These are phyloP conservation scores for Claviceps purpurea DNA, from an alignment of 2,329 filamentous ascomycete species.

Conservation along the genomic window DNA sequence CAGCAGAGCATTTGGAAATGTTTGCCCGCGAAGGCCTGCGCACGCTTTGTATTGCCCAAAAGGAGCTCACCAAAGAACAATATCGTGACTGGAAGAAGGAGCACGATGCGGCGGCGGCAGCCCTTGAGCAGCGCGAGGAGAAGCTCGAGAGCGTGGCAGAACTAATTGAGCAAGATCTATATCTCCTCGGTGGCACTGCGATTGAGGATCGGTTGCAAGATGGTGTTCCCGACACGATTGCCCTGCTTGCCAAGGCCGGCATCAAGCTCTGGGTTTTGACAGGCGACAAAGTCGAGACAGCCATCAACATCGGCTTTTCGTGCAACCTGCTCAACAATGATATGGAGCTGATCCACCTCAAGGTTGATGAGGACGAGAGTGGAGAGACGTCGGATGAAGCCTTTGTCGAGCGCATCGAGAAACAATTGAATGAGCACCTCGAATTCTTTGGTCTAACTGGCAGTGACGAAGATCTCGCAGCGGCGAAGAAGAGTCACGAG, in stretches of 20 bases:
- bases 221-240: conserved; percentile 91
- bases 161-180: conserved; percentile 79
- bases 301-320: conserved; percentile 99
- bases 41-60: conserved; percentile 85
- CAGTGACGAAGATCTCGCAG: conserved; percentile 69
- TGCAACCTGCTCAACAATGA: conserved; percentile 96
- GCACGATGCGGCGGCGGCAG: conserved; percentile 74
- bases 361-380: conserved; percentile 61
- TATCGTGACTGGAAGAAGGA: conserved; percentile 76
- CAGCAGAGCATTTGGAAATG: conserved; percentile 90
- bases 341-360: conserved; percentile 90
- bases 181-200: conserved; percentile 80
- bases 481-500: conserved; percentile 70
- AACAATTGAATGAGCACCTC: conserved; percentile 63
- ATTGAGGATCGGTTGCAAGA: conserved; percentile 97
- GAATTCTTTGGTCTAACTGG: conserved; percentile 65
- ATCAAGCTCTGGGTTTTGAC: conserved; percentile 99
- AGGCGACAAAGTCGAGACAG: conserved; percentile 96
- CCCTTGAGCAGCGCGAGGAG: conserved; percentile 77
- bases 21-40: conserved; percentile 91
- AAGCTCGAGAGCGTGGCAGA: conserved; percentile 86
- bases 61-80: conserved; percentile 65
- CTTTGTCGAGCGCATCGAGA: conserved; percentile 46
- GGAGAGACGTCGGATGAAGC: conserved; percentile 32
- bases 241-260: conserved; percentile 76